phyloP scores from a whole-genome alignment of 2,329 filamentous ascomycete genomes.

The Paramyrothecium sp. region DNA sequence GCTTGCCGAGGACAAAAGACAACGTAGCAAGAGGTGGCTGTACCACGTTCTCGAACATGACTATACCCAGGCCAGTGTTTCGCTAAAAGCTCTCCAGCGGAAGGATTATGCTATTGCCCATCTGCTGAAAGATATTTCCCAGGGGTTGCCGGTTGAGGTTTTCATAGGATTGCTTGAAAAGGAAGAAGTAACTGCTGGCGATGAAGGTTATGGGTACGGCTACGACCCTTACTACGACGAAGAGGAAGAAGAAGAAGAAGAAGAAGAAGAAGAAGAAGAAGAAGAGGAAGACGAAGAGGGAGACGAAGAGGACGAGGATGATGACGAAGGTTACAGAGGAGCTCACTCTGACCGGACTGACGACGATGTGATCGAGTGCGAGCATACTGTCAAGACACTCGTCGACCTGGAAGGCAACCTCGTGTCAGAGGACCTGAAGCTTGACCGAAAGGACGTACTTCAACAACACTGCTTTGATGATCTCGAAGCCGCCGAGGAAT shows the following conservation, averaged over 20 bases:
- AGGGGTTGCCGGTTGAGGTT: conserved; percentile 24
- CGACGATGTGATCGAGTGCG: conserved; percentile 7
- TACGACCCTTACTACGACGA: conserved; percentile 7
- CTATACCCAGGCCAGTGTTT: conserved; percentile 30
- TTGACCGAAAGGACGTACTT: conserved; percentile 19
- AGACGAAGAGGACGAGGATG: conserved; percentile 7
- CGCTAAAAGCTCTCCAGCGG: conserved; percentile 21
- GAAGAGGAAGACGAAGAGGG: conserved; percentile 9
- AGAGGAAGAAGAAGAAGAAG: conserved; percentile 6
- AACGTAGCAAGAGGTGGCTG: conserved; percentile 7
- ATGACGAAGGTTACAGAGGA: conserved; percentile 9
- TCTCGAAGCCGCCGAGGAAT: conserved; percentile 15
- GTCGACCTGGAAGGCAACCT: conserved; percentile 22
- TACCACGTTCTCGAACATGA: conserved; percentile 31
- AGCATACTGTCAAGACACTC: conserved; percentile 17
- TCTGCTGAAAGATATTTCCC: conserved; percentile 18
- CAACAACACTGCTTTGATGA: conserved; percentile 15
- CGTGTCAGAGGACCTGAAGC: conserved; percentile 9
- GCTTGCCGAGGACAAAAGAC: conserved; percentile 10
- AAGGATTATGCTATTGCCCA: conserved; percentile 22
- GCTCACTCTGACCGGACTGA: conserved; percentile 12
- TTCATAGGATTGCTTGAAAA: conserved; percentile 31
- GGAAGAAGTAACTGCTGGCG: conserved; percentile 11
- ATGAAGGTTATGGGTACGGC: conserved; percentile 3
- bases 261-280: conserved; percentile 7